phyloP scores from a whole-genome alignment of 2,329 filamentous ascomycete genomes.

The Fusarium stilboides region DNA sequence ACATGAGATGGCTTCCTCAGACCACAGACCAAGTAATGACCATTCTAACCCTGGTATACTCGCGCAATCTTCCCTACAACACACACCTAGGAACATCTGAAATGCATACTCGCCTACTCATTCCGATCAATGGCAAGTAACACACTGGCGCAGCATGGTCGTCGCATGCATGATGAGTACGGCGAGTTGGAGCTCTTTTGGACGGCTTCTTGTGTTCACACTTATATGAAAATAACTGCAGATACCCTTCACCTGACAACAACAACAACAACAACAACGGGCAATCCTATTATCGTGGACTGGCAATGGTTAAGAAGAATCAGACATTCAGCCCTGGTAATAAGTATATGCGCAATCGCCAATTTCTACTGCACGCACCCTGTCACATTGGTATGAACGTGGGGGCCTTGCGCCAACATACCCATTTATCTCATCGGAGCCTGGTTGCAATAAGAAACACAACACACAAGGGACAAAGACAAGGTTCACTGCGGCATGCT shows the following conservation, averaged over 20 bases:
- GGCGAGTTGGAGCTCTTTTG: background rate
- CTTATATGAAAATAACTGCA: constrained; percentile 5
- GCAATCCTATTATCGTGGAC: constrained; percentile 1
- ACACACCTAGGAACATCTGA: constrained; percentile 18
- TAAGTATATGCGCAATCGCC: constrained; percentile 15
- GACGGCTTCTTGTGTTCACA: constrained; percentile 6
- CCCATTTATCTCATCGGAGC: background rate
- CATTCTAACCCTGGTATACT: background rate
- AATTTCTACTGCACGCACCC: background rate
- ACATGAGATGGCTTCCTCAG: constrained; percentile 11
- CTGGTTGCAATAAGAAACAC: background rate
- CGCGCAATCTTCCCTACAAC: constrained; percentile 10
- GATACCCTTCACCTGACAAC: constrained; percentile 12
- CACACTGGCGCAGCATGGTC: constrained; percentile 6
- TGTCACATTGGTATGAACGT: constrained; percentile 8
- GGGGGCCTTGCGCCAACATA: background rate
- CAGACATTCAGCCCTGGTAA: background rate
- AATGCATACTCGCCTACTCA: constrained; percentile 17
- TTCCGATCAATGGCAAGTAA: background rate
- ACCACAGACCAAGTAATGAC: constrained; percentile 16
- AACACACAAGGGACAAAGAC: constrained; percentile 2
- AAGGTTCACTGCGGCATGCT: background rate
- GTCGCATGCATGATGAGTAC: background rate
- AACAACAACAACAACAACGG: background rate
- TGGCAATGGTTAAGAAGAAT: background rate